Conservation (phyloP, 2,329 filamentous ascomycete genomes). For the Monosporascus sp. region DNA sequence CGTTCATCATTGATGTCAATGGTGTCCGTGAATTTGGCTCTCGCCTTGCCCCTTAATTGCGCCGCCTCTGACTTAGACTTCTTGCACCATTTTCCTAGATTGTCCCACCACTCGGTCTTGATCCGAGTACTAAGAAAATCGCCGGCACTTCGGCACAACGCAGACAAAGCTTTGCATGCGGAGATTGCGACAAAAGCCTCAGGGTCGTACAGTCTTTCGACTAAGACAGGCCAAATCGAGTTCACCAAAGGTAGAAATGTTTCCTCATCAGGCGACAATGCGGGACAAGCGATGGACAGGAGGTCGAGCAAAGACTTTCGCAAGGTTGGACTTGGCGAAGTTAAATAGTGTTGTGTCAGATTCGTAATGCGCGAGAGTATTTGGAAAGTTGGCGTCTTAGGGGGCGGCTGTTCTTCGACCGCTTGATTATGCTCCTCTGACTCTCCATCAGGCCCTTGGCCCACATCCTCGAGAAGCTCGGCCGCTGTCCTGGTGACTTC, state of each 20-base stretch:
- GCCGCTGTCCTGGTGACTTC: conserved; percentile 18
- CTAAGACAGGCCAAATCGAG: conserved; percentile 80
- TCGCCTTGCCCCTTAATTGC: conserved; percentile 9
- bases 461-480: conserved; percentile 29
- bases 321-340: conserved; percentile 74
- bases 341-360: conserved; percentile 85
- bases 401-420: conserved; percentile 49
- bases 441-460: conserved; percentile 22
- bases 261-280: conserved; percentile 72
- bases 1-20: conserved; percentile 5
- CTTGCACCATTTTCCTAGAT: conserved; percentile 46
- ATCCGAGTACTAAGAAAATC: conserved; percentile 77
- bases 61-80: conserved; percentile 37
- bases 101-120: conserved; percentile 63
- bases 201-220: conserved; percentile 60
- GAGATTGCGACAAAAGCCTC: conserved; percentile 66
- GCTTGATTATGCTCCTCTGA: conserved; percentile 30
- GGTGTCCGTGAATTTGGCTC: conserved; percentile 3
- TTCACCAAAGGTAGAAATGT: conserved; percentile 86
- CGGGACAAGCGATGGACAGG: conserved; percentile 65
- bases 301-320: conserved; percentile 75
- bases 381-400: conserved; percentile 74
- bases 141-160: conserved; percentile 67
- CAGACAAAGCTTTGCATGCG: conserved; percentile 63
- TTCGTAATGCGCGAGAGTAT: conserved; percentile 76